phyloP scores from a whole-genome alignment of 345 rosid genomes.

The Heritiera littoralis region DNA sequence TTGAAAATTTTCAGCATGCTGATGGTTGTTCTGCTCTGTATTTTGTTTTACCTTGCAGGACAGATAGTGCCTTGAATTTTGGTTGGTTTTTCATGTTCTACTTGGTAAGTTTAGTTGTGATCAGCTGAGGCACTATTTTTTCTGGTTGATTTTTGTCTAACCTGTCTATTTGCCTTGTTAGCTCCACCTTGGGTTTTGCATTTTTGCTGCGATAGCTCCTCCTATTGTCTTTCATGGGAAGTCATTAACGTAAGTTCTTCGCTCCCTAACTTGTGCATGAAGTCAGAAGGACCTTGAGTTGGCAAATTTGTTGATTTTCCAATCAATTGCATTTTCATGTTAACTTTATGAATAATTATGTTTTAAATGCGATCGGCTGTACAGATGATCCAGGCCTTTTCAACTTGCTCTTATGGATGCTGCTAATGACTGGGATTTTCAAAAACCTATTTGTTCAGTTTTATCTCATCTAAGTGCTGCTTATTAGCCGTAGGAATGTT shows the following conservation, averaged over 20 bases:
- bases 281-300: neutral
- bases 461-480: neutral
- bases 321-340: neutral
- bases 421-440: neutral
- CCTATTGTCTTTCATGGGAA: slow-evolving; percentile 94
- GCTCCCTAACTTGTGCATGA: slow-evolving; percentile 6
- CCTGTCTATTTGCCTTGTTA: slow-evolving; percentile 31
- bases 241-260: slow-evolving; percentile 85
- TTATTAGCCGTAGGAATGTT: slow-evolving; percentile 1
- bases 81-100: slow-evolving; percentile 96
- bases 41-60: slow-evolving; percentile 59
- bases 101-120: slow-evolving; percentile 60
- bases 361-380: neutral
- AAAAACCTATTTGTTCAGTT: slow-evolving; percentile 7
- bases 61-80: slow-evolving; percentile 94
- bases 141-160: slow-evolving; percentile 11
- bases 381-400: neutral
- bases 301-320: slow-evolving; percentile 4
- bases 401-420: neutral
- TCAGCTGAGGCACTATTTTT: neutral
- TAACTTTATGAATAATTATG: neutral
- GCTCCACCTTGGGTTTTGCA: slow-evolving; percentile 92
- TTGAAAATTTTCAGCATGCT: slow-evolving; percentile 4
- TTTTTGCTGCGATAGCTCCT: slow-evolving; percentile 97
- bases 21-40: slow-evolving; percentile 3